Evolutionary conservation across 306 rosid species (phyloP).

Genomic region (Purshia tridentata): DNA sequence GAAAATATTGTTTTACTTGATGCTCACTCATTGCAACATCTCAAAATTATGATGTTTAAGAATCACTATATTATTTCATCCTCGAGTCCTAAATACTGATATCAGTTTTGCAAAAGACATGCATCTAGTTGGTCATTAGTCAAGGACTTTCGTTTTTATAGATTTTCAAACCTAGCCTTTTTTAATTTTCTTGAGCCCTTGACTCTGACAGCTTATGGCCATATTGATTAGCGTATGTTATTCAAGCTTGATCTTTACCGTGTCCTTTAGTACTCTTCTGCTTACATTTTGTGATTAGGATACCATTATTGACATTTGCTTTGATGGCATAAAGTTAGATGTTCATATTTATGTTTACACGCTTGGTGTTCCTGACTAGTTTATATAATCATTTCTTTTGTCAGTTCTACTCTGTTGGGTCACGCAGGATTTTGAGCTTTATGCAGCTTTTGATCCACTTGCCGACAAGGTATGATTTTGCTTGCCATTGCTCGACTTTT

Average conservation of each 20-base stretch:
- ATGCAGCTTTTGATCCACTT: constrained; percentile 98
- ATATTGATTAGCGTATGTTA: not conserved
- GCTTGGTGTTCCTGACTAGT: constrained; percentile 21
- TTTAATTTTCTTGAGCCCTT: not conserved
- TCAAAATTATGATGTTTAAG: not conserved
- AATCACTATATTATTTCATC: not conserved
- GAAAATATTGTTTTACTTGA: not conserved
- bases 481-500: not conserved
- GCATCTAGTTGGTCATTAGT: not conserved
- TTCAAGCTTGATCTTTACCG: not conserved
- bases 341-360: constrained; percentile 17
- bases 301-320: not conserved
- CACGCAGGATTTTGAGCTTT: constrained; percentile 92
- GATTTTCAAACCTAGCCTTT: not conserved
- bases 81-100: not conserved
- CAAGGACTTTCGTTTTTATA: not conserved
- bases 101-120: not conserved
- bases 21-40: not conserved
- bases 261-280: not conserved
- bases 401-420: constrained; percentile 95
- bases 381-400: constrained; percentile 28
- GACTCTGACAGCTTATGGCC: not conserved
- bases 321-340: constrained; percentile 5
- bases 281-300: not conserved
- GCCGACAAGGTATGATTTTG: constrained; percentile 71